These are phyloP conservation scores for Tetrahymena borealis DNA, from an alignment of 73 alveolate genomes.

Conservation along the genomic window DNA sequence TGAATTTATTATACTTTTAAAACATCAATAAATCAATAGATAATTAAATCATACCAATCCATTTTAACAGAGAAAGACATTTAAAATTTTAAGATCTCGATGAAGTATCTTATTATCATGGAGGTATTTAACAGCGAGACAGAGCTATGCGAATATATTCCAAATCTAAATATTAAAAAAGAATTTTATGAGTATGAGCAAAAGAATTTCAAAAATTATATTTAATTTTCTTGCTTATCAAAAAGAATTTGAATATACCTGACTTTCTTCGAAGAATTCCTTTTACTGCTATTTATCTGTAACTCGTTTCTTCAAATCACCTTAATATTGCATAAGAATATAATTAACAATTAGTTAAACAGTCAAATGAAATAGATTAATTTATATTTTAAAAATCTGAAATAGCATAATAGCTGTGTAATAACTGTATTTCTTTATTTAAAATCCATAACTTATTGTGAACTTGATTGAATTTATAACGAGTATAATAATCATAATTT, in stretches of 20 bases:
- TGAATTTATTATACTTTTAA: neutral
- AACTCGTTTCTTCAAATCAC: neutral
- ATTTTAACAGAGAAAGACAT: slow-evolving; percentile 76
- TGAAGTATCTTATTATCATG: slow-evolving; percentile 81
- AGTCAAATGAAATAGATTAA: too few species aligned
- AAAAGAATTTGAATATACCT: neutral
- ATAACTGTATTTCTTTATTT: too few species aligned
- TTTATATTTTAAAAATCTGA: too few species aligned
- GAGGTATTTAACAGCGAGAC: slow-evolving; percentile 83
- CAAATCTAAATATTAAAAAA: neutral
- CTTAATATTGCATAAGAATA: too few species aligned
- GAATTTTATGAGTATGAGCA: neutral
- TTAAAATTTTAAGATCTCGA: slow-evolving; percentile 84
- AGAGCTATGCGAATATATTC: slow-evolving; percentile 53
- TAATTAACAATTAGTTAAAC: too few species aligned
- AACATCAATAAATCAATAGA: neutral
- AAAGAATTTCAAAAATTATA: neutral
- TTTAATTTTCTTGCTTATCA: neutral
- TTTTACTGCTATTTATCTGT: neutral
- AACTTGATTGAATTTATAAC: too few species aligned
- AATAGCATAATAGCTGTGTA: too few species aligned
- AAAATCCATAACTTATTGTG: too few species aligned
- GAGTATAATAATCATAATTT: too few species aligned
- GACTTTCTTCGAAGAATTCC: neutral
- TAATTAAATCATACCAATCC: slow-evolving; percentile 19